Percentiles rank a stretch among this genome's conserved stretches.
Conservation (phyloP, 768 basidiomycete species). For the Boletellus emodensis region DNA sequence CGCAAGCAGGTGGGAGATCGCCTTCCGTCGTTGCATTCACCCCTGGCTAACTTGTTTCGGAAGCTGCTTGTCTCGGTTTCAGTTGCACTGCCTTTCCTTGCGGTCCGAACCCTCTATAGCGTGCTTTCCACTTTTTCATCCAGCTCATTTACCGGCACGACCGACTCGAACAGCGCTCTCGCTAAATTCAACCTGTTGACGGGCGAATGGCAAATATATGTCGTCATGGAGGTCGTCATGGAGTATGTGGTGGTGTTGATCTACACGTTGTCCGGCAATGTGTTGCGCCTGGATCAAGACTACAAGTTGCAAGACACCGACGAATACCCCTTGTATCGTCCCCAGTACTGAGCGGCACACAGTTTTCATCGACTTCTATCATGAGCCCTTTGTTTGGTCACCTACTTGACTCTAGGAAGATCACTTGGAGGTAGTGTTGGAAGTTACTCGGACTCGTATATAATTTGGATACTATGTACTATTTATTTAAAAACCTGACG, state of each 20-base stretch:
- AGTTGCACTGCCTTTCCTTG: constrained; percentile 56
- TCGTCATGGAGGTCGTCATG: constrained; percentile 57
- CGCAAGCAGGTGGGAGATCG: constrained; percentile 32
- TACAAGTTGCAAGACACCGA: constrained; percentile 22
- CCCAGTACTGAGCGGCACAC: constrained; percentile 14
- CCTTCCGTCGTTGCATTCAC: constrained; percentile 1
- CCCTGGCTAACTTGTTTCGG: constrained; percentile 5
- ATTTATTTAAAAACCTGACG: not conserved
- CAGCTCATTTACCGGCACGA: constrained; percentile 31
- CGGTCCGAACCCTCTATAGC: constrained; percentile 44
- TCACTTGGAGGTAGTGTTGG: no score
- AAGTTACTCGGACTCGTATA: not conserved
- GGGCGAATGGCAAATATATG: constrained; percentile 55
- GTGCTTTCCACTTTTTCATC: constrained; percentile 56
- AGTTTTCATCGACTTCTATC: no score
- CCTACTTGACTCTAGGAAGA: no score
- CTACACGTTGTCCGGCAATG: constrained; percentile 33
- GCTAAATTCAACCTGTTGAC: constrained; percentile 54
- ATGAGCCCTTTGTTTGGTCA: no score
- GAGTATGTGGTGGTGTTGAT: constrained; percentile 51
- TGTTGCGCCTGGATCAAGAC: constrained; percentile 32
- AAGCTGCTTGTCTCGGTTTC: constrained; percentile 58
- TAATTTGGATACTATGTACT: not conserved
- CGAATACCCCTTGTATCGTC: constrained; percentile 36
- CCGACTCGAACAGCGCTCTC: constrained; percentile 29